Base-by-base conservation (phyloP, 139 green algal genomes). In the Tetradesmus lagerheimii region DNA sequence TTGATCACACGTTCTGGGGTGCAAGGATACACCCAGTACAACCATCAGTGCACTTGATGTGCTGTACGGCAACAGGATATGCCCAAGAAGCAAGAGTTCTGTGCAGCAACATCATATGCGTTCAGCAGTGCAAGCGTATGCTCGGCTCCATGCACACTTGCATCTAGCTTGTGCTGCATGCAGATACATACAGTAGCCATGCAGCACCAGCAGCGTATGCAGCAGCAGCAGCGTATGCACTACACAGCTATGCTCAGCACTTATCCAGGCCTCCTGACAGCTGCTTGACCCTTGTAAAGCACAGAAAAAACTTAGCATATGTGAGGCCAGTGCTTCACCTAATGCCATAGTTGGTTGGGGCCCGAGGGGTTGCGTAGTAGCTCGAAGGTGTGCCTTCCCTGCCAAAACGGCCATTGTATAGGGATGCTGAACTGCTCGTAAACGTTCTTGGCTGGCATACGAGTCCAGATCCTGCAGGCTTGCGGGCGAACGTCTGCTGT, bases 281-380 rank as follows among this genome's bases (percentile, higher is more conserved):
- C 57, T 71, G 57, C 25, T 27, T 71, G 23, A 31, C 3, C 20
- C 8, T 20, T 71, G 1, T 31, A 71, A 31, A n/a, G 31, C 57
- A n/a, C 20, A 5, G 15, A 23, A 14, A 14, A 23, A 2, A 20
- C 57, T 9, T 71, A 71, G n/a, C 20, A 31, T 20, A n/a, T n/a
- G 57, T n/a, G 57, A 11, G 31, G 57, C 57, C 31, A 23, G 25
- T 71, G 57, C 57, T 29, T 76, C 29, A 89, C 85, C 85, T 89
- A 50, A 89, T 89, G 45, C 85, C 85, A 37, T 83, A 89, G 85
- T 89, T 89, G 41, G 85, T 43, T 35, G 85, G 85, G 23, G 67
- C 41, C 31, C 85, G 43, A 25, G 53, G 38, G 53, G 85, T 39
- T 39, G 35, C n/a, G 74, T 83, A 83, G 85, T 89, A 89, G 85